Percentiles rank a stretch among this genome's conserved stretches.
These are phyloP conservation scores for Coemansia aciculifera DNA, from an alignment of 192 early-diverging fungal genomes.

Conservation along the genomic window DNA sequence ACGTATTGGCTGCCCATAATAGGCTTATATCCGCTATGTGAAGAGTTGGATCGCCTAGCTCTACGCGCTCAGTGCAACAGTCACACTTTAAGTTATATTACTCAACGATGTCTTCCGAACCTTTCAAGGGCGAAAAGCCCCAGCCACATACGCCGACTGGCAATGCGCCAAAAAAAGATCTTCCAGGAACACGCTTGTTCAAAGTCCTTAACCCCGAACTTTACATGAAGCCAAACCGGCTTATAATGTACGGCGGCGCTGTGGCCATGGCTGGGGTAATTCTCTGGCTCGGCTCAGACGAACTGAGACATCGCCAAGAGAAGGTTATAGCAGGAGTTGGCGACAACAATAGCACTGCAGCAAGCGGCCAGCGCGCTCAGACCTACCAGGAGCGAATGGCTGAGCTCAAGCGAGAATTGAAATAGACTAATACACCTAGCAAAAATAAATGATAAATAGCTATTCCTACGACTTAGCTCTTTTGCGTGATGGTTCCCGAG, in stretches of 20 bases:
- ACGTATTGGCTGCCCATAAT: not conserved
- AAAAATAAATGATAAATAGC: constrained; percentile 6
- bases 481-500: constrained; percentile 45
- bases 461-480: constrained; percentile 14
- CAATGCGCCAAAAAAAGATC: constrained; percentile 24
- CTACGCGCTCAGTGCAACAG: not conserved
- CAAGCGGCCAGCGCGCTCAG: constrained; percentile 7
- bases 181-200: constrained; percentile 48
- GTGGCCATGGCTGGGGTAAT: constrained; percentile 34
- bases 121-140: constrained; percentile 5
- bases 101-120: not conserved
- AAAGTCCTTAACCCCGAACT: constrained; percentile 55
- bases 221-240: constrained; percentile 49
- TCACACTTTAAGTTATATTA: not conserved
- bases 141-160: not conserved
- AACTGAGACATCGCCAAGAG: constrained; percentile 30
- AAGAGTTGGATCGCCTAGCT: not conserved
- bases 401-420: constrained; percentile 30
- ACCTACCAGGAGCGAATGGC: constrained; percentile 52
- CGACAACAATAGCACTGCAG: not conserved
- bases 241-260: constrained; percentile 47
- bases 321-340: constrained; percentile 5
- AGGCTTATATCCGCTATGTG: not conserved
- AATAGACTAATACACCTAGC: not conserved
- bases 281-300: constrained; percentile 44